A percentile compares a stretch with the other conserved stretches of the same genome.
phyloP scores from a whole-genome alignment of 768 basidiomycete species.

The Saitozyma podzolica region DNA sequence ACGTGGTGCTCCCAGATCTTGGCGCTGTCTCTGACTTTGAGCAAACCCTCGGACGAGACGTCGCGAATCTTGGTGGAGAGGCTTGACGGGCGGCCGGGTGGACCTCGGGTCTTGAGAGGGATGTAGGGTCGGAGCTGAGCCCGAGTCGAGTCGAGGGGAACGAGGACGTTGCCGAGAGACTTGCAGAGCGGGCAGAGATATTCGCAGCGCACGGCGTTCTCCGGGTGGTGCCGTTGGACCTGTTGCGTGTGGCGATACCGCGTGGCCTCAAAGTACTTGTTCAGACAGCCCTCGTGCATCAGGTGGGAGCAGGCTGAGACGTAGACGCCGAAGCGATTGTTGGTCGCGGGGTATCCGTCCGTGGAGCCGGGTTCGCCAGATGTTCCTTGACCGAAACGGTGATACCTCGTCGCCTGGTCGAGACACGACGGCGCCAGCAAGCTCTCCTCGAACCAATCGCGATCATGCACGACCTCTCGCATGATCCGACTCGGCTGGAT shows the following conservation, averaged over 20 bases:
- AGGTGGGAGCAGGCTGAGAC: conserved; percentile 89
- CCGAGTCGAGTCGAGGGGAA: conserved; percentile 65
- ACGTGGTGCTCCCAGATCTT: conserved; percentile 51
- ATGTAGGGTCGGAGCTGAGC: conserved; percentile 20
- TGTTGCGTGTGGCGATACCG: conserved; percentile 84
- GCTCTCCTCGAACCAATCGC: conserved; percentile 66
- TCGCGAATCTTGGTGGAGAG: conserved; percentile 89
- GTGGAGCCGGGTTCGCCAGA: conserved; percentile 33
- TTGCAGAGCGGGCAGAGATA: conserved; percentile 98
- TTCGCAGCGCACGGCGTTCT: conserved; percentile 88
- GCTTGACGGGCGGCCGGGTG: conserved; percentile 52
- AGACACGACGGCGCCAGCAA: conserved; percentile 65
- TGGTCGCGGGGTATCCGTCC: conserved; percentile 52
- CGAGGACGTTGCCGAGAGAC: conserved; percentile 87
- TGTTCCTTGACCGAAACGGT: conserved; percentile 27
- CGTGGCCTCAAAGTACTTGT: conserved; percentile 81
- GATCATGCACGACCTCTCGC: conserved; percentile 67
- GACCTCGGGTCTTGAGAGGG: conserved; percentile 44
- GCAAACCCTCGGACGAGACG: conserved; percentile 83
- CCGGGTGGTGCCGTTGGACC: conserved; percentile 88
- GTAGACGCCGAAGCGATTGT: conserved; percentile 80
- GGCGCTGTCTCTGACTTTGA: conserved; percentile 56
- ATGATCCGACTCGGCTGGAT: conserved; percentile 85
- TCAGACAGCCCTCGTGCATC: conserved; percentile 96
- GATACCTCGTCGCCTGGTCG: conserved; percentile 57